Base-by-base conservation (phyloP, 2,329 filamentous ascomycete genomes). In the Fusarium sp. region DNA sequence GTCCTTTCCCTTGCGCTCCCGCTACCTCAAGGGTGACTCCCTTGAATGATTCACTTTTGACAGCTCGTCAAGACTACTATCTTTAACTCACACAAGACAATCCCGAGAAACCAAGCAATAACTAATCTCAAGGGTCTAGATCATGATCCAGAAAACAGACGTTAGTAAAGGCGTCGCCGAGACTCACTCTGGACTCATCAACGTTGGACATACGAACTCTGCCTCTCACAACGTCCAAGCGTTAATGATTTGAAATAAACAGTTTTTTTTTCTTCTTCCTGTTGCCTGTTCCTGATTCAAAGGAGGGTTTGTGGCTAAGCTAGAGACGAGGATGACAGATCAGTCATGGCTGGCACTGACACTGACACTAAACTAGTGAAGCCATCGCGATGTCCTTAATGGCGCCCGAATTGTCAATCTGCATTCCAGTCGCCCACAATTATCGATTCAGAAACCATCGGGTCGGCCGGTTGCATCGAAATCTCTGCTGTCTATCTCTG, bases 351-450 rank as follows among this genome's bases (percentile, higher is more conserved):
- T 43, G 25, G 20, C 38, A 15, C 44, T 40, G 25, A n/a, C 38
- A 13, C 46, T 34, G 32, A 45, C 20, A 45, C 45, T 43, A 40
- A 30, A 38, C 64, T 68, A 68, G 54, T 34, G 58, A 71, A 68
- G 70, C 63, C 44, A 71, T 68, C 32, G 11, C 57, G 20, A 48
- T 58, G 38, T 54, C 62, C 40, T 44, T 38, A 20, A 41, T 65
- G 47, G 70, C 62, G 65, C 65, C 67, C 27, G 24, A 48, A 29
- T 43, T 41, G 15, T 25, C 25, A 54, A 16, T 20, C 25, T 44
- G 4, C 70, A 72, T 72, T 72, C 70, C 70, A 73, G 54, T 52
- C 18, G 27, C 16, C 46, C 27, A 34, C 29, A 20, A 38, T 44
- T 43, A 27, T 25, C 43, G 62, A 56, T 55, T 58, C n/a, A 46